Percentiles rank a stretch among this genome's conserved stretches.
These are phyloP conservation scores for Amaranthus hypochondriacus DNA, from an alignment of 148 eudicot genomes.

Conservation along the genomic window DNA sequence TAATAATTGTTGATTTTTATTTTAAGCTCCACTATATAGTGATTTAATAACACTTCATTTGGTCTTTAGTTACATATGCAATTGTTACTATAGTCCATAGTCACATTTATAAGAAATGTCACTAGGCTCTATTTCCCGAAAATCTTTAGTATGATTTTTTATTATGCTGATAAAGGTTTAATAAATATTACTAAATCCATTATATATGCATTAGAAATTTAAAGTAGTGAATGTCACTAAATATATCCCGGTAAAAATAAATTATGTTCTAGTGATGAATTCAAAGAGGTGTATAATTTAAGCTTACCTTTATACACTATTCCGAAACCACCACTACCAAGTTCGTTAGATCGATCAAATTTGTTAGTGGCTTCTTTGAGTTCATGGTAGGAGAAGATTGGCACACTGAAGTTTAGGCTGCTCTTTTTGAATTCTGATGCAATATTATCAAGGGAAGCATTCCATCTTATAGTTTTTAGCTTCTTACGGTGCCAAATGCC, in stretches of 20 bases:
- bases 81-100: too few species aligned
- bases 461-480: slow-evolving; percentile 23
- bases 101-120: too few species aligned
- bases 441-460: slow-evolving; percentile 6
- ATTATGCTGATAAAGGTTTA: too few species aligned
- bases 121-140: not conserved
- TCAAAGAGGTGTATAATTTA: not conserved
- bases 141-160: too few species aligned
- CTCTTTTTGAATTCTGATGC: slow-evolving; percentile 23
- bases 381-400: slow-evolving; percentile 34
- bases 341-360: slow-evolving; percentile 43
- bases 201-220: too few species aligned
- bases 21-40: too few species aligned
- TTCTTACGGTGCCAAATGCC: slow-evolving; percentile 13
- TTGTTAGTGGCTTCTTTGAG: slow-evolving; percentile 45
- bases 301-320: slow-evolving; percentile 50
- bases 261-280: too few species aligned
- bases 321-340: slow-evolving; percentile 70
- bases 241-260: too few species aligned
- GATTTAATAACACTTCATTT: too few species aligned
- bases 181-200: not conserved
- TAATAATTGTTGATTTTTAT: too few species aligned
- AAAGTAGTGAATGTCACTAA: too few species aligned
- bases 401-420: slow-evolving; percentile 31
- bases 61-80: too few species aligned